These are phyloP conservation scores for Candida hispaniensis DNA, from an alignment of 805 yeast species.

Conservation along the genomic window DNA sequence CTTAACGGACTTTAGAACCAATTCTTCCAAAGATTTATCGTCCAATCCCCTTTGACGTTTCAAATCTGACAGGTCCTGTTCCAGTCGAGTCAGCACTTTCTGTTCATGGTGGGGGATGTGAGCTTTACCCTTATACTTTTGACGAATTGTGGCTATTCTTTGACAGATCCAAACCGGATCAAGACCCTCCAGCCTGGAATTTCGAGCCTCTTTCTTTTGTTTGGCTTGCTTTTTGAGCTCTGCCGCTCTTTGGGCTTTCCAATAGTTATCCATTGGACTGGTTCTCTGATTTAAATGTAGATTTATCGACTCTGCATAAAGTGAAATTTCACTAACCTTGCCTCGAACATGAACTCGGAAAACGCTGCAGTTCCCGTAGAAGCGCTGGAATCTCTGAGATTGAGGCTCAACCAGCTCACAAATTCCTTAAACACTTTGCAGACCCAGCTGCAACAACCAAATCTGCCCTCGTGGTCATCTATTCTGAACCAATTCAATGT, in stretches of 20 bases:
- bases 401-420: constrained; percentile 50
- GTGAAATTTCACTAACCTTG: not conserved
- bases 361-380: constrained; percentile 45
- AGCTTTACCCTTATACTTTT: constrained; percentile 16
- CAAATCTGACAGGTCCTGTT: constrained; percentile 19
- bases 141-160: constrained; percentile 7
- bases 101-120: constrained; percentile 23
- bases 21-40: constrained; percentile 1
- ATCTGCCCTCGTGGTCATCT: constrained; percentile 47
- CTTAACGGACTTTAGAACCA: constrained; percentile 2
- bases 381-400: constrained; percentile 50
- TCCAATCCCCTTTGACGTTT: constrained; percentile 17
- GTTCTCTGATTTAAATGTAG: not conserved
- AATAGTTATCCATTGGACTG: constrained; percentile 6
- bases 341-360: constrained; percentile 22
- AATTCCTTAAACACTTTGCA: constrained; percentile 50
- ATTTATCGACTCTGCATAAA: not conserved
- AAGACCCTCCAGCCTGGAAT: constrained; percentile 5
- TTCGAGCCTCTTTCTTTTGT: constrained; percentile 1
- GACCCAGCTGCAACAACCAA: constrained; percentile 40
- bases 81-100: constrained; percentile 17
- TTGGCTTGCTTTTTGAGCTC: constrained; percentile 11
- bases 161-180: constrained; percentile 4
- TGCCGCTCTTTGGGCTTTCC: constrained; percentile 8
- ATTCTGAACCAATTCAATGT: constrained; percentile 79